Base-by-base conservation (phyloP, 2,329 filamentous ascomycete genomes). In the Talaromyces albobiverticillius region DNA sequence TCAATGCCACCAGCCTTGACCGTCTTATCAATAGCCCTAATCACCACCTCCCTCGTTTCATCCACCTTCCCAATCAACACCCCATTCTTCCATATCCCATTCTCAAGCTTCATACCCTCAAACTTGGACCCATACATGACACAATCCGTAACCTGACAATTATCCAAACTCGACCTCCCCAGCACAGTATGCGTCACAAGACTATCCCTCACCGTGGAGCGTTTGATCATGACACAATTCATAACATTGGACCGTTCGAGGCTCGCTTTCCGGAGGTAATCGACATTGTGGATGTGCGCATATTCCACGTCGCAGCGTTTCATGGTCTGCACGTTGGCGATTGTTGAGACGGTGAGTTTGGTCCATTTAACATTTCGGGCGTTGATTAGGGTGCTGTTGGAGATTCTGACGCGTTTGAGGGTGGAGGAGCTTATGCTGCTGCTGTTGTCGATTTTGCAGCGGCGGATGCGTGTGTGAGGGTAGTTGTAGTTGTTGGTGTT, bases 51-150 rank as follows among this genome's bases (percentile, higher is more conserved):
- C 41, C 42, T 55, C 11, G 46, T 40, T 16, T 53, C 43, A 18
- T 56, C 56, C 14, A 54, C 54, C 6, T 50, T 46, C 3, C 60
- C 57, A 8, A 61, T 53, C 23, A 60, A 40, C 5, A 50, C 16
- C 10, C 59, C 59, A 22, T 49, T 41, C 26, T 56, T 55, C 60
- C 60, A 61, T 26, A 61, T 59, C 2, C 60, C 60, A 42, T 60
- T 51, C 40, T 56, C 58, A 14, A 61, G 55, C 11, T 51, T 20
- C 60, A 59, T 58, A 1, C 57, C 59, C 9, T 34, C 41, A 31
- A 61, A 57, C 3, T 25, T 54, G 4, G 57, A 56, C 23, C 47
- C 51, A 34, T 31, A 36, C 7, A 61, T 56, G 20, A 57, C 43
- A 49, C 58, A 61, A 40, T 60, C 38, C 13, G 38, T 46, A 20